These are phyloP conservation scores for Pleurotus djamor DNA, from an alignment of 768 basidiomycete genomes.

Conservation along the genomic window DNA sequence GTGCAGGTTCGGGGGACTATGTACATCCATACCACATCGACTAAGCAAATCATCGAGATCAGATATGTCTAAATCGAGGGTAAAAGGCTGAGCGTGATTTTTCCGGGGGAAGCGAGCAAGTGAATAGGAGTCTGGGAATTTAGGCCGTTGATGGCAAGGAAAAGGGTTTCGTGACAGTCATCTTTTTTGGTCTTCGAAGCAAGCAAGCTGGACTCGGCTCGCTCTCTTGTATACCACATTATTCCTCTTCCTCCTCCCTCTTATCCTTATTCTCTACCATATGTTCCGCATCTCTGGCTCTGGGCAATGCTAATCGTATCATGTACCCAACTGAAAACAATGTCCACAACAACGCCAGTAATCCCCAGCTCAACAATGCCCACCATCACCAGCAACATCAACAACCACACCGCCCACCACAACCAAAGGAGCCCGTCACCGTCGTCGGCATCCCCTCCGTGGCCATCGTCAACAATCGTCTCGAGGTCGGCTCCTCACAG, in stretches of 20 bases:
- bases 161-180: constrained; percentile 9
- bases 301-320: constrained; percentile 59
- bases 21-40: too few relatives aligned
- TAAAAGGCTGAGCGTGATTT: neutral
- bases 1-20: too few relatives aligned
- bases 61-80: constrained; percentile 9
- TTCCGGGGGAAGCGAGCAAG: constrained; percentile 4
- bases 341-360: constrained; percentile 31
- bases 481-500: constrained; percentile 71
- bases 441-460: constrained; percentile 79
- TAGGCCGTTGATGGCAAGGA: constrained; percentile 9
- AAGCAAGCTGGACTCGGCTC: constrained; percentile 9
- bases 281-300: constrained; percentile 23
- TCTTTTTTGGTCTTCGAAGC: constrained; percentile 9
- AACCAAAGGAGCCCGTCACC: constrained; percentile 57
- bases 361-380: constrained; percentile 15
- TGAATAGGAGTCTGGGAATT: constrained; percentile 6
- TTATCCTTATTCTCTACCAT: constrained; percentile 17
- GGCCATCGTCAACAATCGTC: constrained; percentile 63
- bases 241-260: neutral
- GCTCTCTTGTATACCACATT: constrained; percentile 2
- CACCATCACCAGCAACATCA: constrained; percentile 20
- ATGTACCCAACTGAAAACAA: constrained; percentile 51
- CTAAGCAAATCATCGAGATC: neutral
- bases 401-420: constrained; percentile 24